phyloP scores from a whole-genome alignment of 768 basidiomycete species.

The Agaricus sinodeliciosus region DNA sequence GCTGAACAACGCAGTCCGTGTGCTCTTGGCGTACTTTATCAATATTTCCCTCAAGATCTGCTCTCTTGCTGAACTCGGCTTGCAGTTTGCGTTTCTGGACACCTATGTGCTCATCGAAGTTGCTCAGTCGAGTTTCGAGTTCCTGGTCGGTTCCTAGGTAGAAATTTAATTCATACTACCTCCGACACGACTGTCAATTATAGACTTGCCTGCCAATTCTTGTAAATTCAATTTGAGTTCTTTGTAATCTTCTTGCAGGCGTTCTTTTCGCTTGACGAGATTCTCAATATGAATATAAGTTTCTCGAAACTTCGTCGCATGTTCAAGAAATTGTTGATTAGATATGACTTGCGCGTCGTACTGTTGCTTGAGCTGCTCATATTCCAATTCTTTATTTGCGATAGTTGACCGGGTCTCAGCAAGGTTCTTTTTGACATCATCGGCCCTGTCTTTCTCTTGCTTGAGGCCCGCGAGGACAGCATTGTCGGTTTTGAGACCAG shows the following conservation, averaged over 20 bases:
- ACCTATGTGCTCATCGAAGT: constrained; percentile 53
- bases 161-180: background rate
- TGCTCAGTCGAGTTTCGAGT: constrained; percentile 46
- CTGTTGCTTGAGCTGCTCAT: constrained; percentile 61
- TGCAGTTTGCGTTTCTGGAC: constrained; percentile 42
- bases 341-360: constrained; percentile 59
- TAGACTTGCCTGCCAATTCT: constrained; percentile 55
- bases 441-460: constrained; percentile 79
- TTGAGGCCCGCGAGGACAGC: constrained; percentile 75
- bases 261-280: constrained; percentile 54
- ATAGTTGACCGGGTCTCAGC: constrained; percentile 55
- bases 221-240: constrained; percentile 59
- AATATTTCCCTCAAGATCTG: constrained; percentile 61
- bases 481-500: constrained; percentile 90
- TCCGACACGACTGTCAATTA: background rate
- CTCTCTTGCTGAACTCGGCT: constrained; percentile 41
- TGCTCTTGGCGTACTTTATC: constrained; percentile 41
- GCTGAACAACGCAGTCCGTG: constrained; percentile 47
- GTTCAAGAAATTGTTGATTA: constrained; percentile 78
- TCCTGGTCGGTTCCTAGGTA: constrained; percentile 66
- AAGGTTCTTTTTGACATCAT: constrained; percentile 69
- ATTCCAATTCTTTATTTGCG: constrained; percentile 63
- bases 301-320: constrained; percentile 81
- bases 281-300: constrained; percentile 66
- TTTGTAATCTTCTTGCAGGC: constrained; percentile 53